Evolutionary conservation across 768 basidiomycete species (phyloP).

Genomic region (Aureoboletus auriporus): DNA sequence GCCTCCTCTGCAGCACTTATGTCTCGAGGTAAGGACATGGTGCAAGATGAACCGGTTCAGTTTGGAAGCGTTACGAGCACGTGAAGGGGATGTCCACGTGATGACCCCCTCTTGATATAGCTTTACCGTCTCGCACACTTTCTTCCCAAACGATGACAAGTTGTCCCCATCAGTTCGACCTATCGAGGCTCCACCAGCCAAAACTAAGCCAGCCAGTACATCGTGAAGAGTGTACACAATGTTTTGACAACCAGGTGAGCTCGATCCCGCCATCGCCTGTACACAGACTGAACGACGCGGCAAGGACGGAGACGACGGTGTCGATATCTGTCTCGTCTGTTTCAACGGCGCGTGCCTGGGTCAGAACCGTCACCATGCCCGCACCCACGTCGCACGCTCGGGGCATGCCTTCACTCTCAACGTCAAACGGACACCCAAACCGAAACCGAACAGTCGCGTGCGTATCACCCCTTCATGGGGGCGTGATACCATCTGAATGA

Average conservation of each 20-base stretch:
- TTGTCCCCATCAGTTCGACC: conserved; percentile 52
- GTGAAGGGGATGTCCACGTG: conserved; percentile 4
- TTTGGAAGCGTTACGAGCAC: background rate
- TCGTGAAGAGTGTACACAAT: conserved; percentile 94
- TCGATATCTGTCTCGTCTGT: conserved; percentile 88
- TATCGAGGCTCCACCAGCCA: conserved; percentile 52
- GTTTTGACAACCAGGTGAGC: conserved; percentile 87
- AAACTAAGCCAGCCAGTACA: conserved; percentile 70
- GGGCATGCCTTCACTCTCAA: conserved; percentile 79
- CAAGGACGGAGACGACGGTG: conserved; percentile 68
- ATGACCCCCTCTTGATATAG: background rate
- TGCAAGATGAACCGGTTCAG: no score
- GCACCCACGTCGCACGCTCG: conserved; percentile 64
- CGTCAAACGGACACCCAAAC: conserved; percentile 66
- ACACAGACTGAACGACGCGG: background rate
- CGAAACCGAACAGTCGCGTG: conserved; percentile 57
- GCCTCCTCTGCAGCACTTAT: no score
- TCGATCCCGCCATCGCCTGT: conserved; percentile 3
- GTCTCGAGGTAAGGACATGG: no score
- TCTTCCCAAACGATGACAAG: conserved; percentile 16
- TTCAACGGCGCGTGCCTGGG: conserved; percentile 91
- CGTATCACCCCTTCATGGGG: conserved; percentile 27
- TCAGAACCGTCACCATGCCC: conserved; percentile 63
- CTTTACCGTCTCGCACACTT: background rate
- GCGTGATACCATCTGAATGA: background rate